A percentile compares a stretch with the other conserved stretches of the same genome.
Conservation (phyloP, 495 filamentous ascomycete genomes). For the Penicillium ucsense region DNA sequence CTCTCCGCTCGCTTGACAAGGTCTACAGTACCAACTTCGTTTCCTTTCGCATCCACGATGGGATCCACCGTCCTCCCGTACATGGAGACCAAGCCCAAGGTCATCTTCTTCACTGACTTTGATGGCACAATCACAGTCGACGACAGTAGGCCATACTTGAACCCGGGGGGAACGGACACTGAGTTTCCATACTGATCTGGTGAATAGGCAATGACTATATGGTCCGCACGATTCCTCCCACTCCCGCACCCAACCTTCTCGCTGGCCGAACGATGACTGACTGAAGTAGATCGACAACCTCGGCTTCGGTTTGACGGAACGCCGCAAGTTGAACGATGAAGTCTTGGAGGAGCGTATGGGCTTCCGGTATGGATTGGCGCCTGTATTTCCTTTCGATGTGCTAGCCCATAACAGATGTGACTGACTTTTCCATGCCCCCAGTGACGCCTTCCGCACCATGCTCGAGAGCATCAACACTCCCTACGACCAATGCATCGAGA, state of each 20-base stretch:
- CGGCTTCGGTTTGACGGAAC: conserved; percentile 62
- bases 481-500: conserved; percentile 68
- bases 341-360: conserved; percentile 55
- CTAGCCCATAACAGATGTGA: neutral
- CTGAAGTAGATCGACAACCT: conserved; percentile 69
- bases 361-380: conserved; percentile 50
- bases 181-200: conserved; percentile 23
- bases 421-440: conserved; percentile 10
- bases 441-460: conserved; percentile 80
- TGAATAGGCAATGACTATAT: conserved; percentile 75
- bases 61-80: conserved; percentile 30
- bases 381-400: too few relatives aligned
- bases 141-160: conserved; percentile 42
- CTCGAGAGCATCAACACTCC: conserved; percentile 70
- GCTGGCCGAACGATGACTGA: conserved; percentile 10
- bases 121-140: conserved; percentile 89
- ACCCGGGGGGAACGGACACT: conserved; percentile 5
- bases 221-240: conserved; percentile 25
- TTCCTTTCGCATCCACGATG: conserved; percentile 15
- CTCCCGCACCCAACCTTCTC: neutral
- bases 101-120: conserved; percentile 97
- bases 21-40: neutral
- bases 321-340: conserved; percentile 56
- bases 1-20: too few relatives aligned
- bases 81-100: conserved; percentile 59